These are phyloP conservation scores for Metschnikowia amazonensis DNA, from an alignment of 805 yeast species.

Conservation along the genomic window DNA sequence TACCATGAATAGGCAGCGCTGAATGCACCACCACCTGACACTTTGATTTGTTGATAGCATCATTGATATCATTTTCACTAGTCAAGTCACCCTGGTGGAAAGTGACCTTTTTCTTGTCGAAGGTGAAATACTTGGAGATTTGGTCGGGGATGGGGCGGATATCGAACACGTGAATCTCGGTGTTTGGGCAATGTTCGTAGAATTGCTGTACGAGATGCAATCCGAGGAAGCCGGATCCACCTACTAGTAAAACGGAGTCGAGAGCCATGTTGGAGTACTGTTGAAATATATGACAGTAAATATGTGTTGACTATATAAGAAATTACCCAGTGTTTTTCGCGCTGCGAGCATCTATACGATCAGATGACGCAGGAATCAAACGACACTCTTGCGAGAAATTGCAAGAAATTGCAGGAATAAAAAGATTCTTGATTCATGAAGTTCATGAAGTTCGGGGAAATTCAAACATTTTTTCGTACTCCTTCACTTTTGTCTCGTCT, in stretches of 20 bases:
- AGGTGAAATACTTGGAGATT: slow-evolving; percentile 69
- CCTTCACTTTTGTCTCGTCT: slow-evolving; percentile 25
- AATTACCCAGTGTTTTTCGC: slow-evolving; percentile 6
- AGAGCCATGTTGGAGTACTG: slow-evolving; percentile 13
- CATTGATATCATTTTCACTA: slow-evolving; percentile 58
- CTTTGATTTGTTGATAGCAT: slow-evolving; percentile 54
- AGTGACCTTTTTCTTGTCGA: slow-evolving; percentile 52
- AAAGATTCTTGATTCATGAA: too few species aligned
- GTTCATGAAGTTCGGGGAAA: slow-evolving; percentile 15
- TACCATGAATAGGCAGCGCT: slow-evolving; percentile 94
- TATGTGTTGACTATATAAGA: slow-evolving; percentile 4
- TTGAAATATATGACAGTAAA: background rate
- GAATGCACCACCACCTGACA: slow-evolving; percentile 87
- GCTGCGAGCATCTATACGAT: slow-evolving; percentile 6
- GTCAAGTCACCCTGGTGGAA: slow-evolving; percentile 86
- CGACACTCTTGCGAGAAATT: background rate
- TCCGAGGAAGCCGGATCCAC: slow-evolving; percentile 95
- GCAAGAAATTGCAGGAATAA: too few species aligned
- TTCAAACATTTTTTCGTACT: slow-evolving; percentile 25
- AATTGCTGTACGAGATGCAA: slow-evolving; percentile 87
- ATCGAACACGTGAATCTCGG: slow-evolving; percentile 82
- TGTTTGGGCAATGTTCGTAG: slow-evolving; percentile 57
- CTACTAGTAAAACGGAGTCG: slow-evolving; percentile 75
- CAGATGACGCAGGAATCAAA: background rate
- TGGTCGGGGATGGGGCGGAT: slow-evolving; percentile 80